Conservation (phyloP, 1,139 yeast genomes). For the Tardiomyces depauwii region DNA sequence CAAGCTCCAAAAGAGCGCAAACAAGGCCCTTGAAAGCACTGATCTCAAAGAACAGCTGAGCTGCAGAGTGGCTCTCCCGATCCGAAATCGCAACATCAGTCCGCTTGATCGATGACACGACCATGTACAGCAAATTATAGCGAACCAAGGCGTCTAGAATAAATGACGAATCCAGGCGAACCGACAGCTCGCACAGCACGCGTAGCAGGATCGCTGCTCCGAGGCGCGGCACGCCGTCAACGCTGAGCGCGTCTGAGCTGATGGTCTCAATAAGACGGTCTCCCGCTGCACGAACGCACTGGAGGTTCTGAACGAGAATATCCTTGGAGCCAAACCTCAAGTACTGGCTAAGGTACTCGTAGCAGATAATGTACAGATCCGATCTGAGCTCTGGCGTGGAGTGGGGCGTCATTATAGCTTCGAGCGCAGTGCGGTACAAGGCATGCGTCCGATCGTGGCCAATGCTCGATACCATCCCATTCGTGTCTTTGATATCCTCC, state of each 20-base stretch:
- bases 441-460: conserved; percentile 46
- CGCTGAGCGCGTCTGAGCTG: conserved; percentile 68
- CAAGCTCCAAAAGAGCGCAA: conserved; percentile 59
- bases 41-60: conserved; percentile 46
- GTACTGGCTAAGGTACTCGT: conserved; percentile 45
- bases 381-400: conserved; percentile 62
- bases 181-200: conserved; percentile 49
- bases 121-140: conserved; percentile 51
- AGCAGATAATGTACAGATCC: conserved; percentile 65
- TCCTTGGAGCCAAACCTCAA: conserved; percentile 4
- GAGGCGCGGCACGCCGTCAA: conserved; percentile 70
- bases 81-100: conserved; percentile 49
- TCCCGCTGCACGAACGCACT: conserved; percentile 47
- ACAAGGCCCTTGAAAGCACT: conserved; percentile 67
- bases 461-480: conserved; percentile 4
- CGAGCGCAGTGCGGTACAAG: conserved; percentile 60
- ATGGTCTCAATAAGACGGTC: conserved; percentile 51
- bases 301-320: conserved; percentile 30
- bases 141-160: conserved; percentile 51
- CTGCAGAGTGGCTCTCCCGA: conserved; percentile 4
- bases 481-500: conserved; percentile 28
- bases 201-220: conserved; percentile 68
- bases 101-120: conserved; percentile 57
- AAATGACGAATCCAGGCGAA: conserved; percentile 38
- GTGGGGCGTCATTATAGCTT: conserved; percentile 59